phyloP scores from a whole-genome alignment of 257 asterid genomes.

The Solanum ossicruentum region DNA sequence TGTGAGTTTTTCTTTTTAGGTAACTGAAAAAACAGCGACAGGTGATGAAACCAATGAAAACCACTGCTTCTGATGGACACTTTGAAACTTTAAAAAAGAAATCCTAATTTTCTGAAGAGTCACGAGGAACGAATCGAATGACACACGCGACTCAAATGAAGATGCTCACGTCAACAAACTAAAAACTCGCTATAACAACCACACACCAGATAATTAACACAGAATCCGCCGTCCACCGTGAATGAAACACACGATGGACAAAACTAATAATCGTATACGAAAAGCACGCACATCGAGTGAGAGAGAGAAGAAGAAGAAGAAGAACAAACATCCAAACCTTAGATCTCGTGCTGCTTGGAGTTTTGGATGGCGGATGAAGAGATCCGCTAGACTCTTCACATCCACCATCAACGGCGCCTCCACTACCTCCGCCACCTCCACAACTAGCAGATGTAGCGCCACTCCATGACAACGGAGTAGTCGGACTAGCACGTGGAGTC shows the following conservation, averaged over 20 bases:
- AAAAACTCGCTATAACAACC: neutral
- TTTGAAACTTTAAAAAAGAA: constrained; percentile 20
- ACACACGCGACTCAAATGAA: constrained; percentile 14
- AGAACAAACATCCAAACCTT: constrained; percentile 25
- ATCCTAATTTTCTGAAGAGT: constrained; percentile 12
- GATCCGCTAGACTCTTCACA: constrained; percentile 29
- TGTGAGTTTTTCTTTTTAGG: neutral
- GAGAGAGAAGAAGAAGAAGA: neutral
- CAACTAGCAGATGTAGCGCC: constrained; percentile 51
- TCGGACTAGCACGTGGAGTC: constrained; percentile 48
- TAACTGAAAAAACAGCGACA: constrained; percentile 1
- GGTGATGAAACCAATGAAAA: neutral
- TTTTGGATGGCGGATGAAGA: neutral
- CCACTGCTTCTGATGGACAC: constrained; percentile 12
- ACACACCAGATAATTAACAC: neutral
- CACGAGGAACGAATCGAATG: constrained; percentile 5
- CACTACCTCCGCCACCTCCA: constrained; percentile 21
- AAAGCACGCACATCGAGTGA: neutral
- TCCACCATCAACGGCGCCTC: constrained; percentile 18
- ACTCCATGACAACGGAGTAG: constrained; percentile 67
- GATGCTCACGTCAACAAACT: neutral
- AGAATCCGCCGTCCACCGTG: constrained; percentile 9
- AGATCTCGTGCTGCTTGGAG: constrained; percentile 35
- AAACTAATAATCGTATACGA: neutral
- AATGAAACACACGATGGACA: neutral